Evolutionary conservation across 2,329 filamentous ascomycete species (phyloP).

Genomic region (Alternaria infectoria): DNA sequence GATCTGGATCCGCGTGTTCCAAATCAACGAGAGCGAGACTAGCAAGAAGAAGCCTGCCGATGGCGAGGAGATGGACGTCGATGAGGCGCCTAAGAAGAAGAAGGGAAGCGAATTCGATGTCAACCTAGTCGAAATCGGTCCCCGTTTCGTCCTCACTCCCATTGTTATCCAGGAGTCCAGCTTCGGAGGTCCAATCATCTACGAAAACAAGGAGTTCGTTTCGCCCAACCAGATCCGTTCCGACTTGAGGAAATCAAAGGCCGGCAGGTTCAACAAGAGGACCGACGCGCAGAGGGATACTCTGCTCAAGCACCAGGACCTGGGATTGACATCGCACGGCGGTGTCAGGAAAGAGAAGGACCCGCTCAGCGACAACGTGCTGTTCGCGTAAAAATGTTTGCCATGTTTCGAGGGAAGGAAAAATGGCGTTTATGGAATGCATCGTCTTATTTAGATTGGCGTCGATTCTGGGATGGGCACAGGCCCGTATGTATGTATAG

Average conservation of each 20-base stretch:
- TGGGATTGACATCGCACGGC: constrained; percentile 75
- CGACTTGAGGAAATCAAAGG: constrained; percentile 78
- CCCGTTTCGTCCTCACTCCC: constrained; percentile 88
- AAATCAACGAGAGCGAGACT: constrained; percentile 84
- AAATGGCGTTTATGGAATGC: constrained; percentile 26
- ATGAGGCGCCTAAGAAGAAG: constrained; percentile 46
- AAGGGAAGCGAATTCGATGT: constrained; percentile 73
- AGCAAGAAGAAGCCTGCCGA: constrained; percentile 52
- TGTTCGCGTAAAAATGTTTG: constrained; percentile 68
- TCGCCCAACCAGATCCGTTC: constrained; percentile 92
- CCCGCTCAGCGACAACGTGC: constrained; percentile 75
- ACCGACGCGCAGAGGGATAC: constrained; percentile 76
- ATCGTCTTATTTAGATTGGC: constrained; percentile 12
- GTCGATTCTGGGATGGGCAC: constrained; percentile 6
- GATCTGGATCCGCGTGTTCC: constrained; percentile 95
- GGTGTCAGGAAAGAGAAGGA: constrained; percentile 68
- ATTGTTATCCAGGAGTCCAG: constrained; percentile 95
- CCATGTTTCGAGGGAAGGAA: constrained; percentile 7
- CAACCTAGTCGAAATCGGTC: constrained; percentile 89
- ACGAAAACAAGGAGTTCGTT: constrained; percentile 97
- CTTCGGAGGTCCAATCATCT: constrained; percentile 95
- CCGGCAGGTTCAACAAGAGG: constrained; percentile 76
- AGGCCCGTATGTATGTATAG: constrained; percentile 19
- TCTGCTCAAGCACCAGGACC: constrained; percentile 73
- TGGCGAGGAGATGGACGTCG: constrained; percentile 49